Conservation (phyloP, 2,329 filamentous ascomycete species). For the Penicillium sp. region DNA sequence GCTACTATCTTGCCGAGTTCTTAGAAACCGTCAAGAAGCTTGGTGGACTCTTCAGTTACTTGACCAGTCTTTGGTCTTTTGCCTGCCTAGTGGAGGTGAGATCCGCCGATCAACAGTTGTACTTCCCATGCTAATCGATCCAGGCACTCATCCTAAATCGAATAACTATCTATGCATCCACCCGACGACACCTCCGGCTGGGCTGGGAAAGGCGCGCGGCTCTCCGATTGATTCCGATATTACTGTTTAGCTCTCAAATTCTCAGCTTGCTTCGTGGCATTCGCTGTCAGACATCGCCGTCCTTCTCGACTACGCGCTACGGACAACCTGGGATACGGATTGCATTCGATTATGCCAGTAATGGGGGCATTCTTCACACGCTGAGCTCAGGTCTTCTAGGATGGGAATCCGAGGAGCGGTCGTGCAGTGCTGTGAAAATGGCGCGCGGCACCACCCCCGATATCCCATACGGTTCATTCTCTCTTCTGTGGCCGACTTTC, state of each 20-base stretch:
- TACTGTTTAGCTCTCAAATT: constrained; percentile 66
- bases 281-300: constrained; percentile 80
- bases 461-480: constrained; percentile 71
- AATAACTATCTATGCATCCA: constrained; percentile 89
- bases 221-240: constrained; percentile 67
- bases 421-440: constrained; percentile 75
- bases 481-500: constrained; percentile 55
- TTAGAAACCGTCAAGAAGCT: constrained; percentile 62
- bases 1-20: constrained; percentile 42
- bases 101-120: constrained; percentile 4
- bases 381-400: constrained; percentile 69
- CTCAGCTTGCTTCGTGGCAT: constrained; percentile 73
- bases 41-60: constrained; percentile 82
- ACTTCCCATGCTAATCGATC: constrained; percentile 5
- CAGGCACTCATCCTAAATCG: constrained; percentile 82
- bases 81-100: constrained; percentile 73
- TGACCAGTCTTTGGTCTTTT: constrained; percentile 88
- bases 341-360: constrained; percentile 65
- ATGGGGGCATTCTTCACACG: constrained; percentile 66
- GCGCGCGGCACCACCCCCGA: constrained; percentile 52
- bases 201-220: constrained; percentile 67
- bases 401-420: constrained; percentile 68
- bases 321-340: constrained; percentile 62
- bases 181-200: constrained; percentile 72
- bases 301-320: constrained; percentile 67